Evolutionary conservation across 2,329 filamentous ascomycete genomes (phyloP).

Genomic region (Fonsecaea monophora): DNA sequence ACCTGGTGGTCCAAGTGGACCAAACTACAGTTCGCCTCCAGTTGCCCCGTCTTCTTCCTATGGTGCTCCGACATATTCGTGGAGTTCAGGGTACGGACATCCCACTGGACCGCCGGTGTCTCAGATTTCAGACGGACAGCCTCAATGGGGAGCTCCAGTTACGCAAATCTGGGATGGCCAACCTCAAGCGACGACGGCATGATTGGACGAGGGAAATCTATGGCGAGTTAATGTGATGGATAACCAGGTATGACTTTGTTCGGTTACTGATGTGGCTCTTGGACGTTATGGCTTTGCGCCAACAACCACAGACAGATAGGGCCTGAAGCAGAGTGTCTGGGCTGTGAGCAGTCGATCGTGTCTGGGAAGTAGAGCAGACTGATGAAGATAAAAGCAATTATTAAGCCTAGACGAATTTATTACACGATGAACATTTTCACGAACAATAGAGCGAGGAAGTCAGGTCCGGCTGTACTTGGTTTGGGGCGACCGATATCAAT

Average conservation of each 20-base stretch:
- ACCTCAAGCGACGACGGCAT: slow-evolving; percentile 25
- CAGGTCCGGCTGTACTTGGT: background rate
- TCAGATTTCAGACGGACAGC: slow-evolving; percentile 35
- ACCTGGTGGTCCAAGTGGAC: slow-evolving; percentile 5
- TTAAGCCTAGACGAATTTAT: background rate
- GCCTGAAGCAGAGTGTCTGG: background rate
- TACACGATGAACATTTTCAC: background rate
- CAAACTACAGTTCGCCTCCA: slow-evolving; percentile 2
- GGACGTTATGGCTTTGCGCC: background rate
- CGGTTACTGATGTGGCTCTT: background rate
- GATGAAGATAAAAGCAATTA: background rate
- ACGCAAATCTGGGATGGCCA: slow-evolving; percentile 35
- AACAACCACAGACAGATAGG: background rate
- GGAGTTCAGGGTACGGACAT: slow-evolving; percentile 23
- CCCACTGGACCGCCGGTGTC: slow-evolving; percentile 13
- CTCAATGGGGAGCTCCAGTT: slow-evolving; percentile 16
- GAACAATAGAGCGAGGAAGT: background rate
- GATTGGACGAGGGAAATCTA: slow-evolving; percentile 37
- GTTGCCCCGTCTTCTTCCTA: slow-evolving; percentile 8
- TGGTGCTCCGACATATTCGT: slow-evolving; percentile 2
- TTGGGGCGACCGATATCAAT: too few relatives aligned
- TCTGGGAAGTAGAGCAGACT: background rate
- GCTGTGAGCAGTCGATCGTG: background rate
- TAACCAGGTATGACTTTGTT: background rate
- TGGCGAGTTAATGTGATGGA: background rate